Conservation (phyloP, 2,329 filamentous ascomycete species). For the Spiromastix sp. region DNA sequence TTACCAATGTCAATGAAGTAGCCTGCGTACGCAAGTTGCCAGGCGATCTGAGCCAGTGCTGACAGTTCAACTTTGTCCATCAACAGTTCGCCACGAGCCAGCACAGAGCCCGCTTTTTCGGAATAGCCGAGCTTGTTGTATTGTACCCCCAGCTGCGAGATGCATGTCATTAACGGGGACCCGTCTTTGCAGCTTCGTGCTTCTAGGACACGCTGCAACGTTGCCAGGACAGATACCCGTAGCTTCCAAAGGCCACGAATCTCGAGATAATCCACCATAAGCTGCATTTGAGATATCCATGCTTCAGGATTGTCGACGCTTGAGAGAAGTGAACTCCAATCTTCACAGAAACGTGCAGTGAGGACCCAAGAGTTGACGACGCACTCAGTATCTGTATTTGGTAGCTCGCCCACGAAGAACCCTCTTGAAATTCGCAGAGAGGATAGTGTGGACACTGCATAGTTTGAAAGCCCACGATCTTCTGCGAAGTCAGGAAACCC, state of each 20-base stretch:
- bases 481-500: conserved; percentile 11
- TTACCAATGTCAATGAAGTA: conserved; percentile 60
- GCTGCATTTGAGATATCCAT: conserved; percentile 42
- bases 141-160: conserved; percentile 41
- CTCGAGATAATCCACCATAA: conserved; percentile 46
- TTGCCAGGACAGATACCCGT: conserved; percentile 38
- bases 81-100: conserved; percentile 50
- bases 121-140: conserved; percentile 52
- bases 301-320: conserved; percentile 41
- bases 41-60: conserved; percentile 40
- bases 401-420: conserved; percentile 24
- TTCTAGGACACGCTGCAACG: conserved; percentile 40
- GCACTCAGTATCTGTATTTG: conserved; percentile 16
- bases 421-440: conserved; percentile 26
- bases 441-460: conserved; percentile 21
- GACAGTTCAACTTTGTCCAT: conserved; percentile 31
- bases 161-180: conserved; percentile 32
- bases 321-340: conserved; percentile 31
- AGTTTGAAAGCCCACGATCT: conserved; percentile 19
- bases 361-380: conserved; percentile 26
- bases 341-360: conserved; percentile 35
- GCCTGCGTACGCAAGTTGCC: conserved; percentile 64
- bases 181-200: conserved; percentile 27
- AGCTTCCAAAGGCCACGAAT: conserved; percentile 45
- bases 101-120: conserved; percentile 44